phyloP scores from a whole-genome alignment of 805 yeast genomes.

The Sugiyamaella chiloensis region DNA sequence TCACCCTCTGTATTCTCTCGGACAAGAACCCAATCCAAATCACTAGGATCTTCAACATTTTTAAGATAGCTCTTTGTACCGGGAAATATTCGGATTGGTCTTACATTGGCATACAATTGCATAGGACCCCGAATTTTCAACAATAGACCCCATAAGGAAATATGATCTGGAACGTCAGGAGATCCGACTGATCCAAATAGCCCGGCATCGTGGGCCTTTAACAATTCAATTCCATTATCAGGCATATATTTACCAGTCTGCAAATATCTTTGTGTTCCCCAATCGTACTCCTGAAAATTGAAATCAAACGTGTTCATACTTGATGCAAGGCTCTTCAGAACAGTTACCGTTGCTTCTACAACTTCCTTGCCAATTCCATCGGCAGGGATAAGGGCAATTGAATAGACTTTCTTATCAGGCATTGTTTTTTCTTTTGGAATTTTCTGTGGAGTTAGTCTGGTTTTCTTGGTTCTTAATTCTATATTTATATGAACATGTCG shows the following conservation, averaged over 20 bases:
- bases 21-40: conserved; percentile 9
- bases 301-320: conserved; percentile 11
- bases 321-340: conserved; percentile 7
- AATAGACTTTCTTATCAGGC: too few relatives aligned
- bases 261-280: conserved; percentile 21
- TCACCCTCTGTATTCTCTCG: conserved; percentile 23
- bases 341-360: conserved; percentile 16
- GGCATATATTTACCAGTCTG: conserved; percentile 20
- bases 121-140: conserved; percentile 8
- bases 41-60: neutral
- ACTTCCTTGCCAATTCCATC: conserved; percentile 25
- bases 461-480: too few relatives aligned
- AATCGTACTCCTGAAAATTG: conserved; percentile 13
- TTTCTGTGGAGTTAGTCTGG: too few relatives aligned
- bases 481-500: too few relatives aligned
- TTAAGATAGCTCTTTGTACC: conserved; percentile 9
- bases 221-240: conserved; percentile 15
- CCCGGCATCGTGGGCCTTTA: conserved; percentile 18
- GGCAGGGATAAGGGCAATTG: conserved; percentile 22
- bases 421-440: too few relatives aligned
- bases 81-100: conserved; percentile 19
- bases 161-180: conserved; percentile 21
- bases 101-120: conserved; percentile 22
- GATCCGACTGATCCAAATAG: conserved; percentile 23
- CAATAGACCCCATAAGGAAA: conserved; percentile 22